Conservation (phyloP, 106 monocot species). For the Gastrodia elata region DNA sequence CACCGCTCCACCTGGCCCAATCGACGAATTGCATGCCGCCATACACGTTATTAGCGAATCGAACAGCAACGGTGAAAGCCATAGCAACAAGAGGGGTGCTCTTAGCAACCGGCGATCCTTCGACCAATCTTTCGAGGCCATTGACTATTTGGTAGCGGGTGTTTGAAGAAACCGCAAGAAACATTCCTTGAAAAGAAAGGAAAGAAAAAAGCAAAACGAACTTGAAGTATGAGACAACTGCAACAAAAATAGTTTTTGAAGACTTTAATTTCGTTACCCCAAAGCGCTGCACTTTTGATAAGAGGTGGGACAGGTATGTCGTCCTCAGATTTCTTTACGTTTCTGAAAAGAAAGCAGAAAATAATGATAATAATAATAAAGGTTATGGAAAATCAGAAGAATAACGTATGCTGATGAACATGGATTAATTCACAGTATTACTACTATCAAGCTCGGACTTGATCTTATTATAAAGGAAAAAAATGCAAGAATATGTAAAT, state of each 20-base stretch:
- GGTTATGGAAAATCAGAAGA: conserved; percentile 8
- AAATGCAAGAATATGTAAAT: not conserved
- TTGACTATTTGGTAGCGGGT: conserved; percentile 86
- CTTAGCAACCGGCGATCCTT: conserved; percentile 56
- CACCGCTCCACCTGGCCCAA: conserved; percentile 82
- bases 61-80: conserved; percentile 84
- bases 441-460: not conserved
- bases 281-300: conserved; percentile 59
- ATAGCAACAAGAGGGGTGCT: conserved; percentile 50
- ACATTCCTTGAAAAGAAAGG: conserved; percentile 41
- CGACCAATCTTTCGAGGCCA: conserved; percentile 67
- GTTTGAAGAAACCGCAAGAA: conserved; percentile 83
- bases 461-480: not conserved
- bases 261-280: conserved; percentile 33
- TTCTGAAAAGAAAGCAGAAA: conserved; percentile 25
- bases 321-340: conserved; percentile 71
- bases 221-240: not conserved
- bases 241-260: not conserved
- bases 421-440: not conserved
- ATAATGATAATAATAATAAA: conserved; percentile 4
- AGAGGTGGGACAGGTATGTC: conserved; percentile 76
- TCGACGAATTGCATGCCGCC: conserved; percentile 97
- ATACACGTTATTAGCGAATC: conserved; percentile 81
- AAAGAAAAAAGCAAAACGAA: not conserved
- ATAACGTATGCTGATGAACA: not conserved